Evolutionary conservation across 2,329 filamentous ascomycete genomes (phyloP), one percentile per base, ranked within the genome.

Genomic region (Scorias spongiosa): DNA sequence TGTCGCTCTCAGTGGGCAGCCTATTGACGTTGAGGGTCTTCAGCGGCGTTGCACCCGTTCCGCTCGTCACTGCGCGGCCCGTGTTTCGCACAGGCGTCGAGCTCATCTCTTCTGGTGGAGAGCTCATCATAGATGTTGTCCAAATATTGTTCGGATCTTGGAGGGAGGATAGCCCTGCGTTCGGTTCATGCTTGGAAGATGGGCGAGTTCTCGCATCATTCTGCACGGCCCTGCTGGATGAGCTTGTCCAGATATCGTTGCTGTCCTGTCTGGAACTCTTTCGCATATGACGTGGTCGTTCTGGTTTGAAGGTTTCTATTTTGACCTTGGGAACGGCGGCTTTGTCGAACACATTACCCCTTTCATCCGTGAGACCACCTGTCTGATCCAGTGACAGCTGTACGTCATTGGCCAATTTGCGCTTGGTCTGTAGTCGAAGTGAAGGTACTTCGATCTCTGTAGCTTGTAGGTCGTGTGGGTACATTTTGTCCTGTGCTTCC

Each of bases 11-110:
- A 15, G 48, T 49, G 2, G 51, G 47, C 10, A 56, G 43, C 6
- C 48, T 52, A 41, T 59, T 59, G 41, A 55, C 50, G 41, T 48
- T 55, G 26, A 58, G 49, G 15, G 54, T 48, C 39, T 54, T 51
- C 5, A 59, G 48, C 10, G 56, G 53, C 1, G 53, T 55, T n/a
- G 48, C 44, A 9, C 45, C 46, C 5, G 50, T 54, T n/a, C 51
- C 52, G 30, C 49, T 51, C 8, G 51, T 54, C 12, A 55, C 52
- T 17, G 49, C 41, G 17, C 53, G 52, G 12, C 50, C 48, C 2
- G 40, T 28, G 29, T 48, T 45, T 17, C 36, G 36, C 12, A 20
- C 17, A 2, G 36, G 41, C 12, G 39, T 41, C 4, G 42, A 46
- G 10, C 44, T 41, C 26, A 46, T 52, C 32, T 36, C 32, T 15